Evolutionary conservation across 176 grass and related monocot species (phyloP).

Genomic region (Aegilops longissima): DNA sequence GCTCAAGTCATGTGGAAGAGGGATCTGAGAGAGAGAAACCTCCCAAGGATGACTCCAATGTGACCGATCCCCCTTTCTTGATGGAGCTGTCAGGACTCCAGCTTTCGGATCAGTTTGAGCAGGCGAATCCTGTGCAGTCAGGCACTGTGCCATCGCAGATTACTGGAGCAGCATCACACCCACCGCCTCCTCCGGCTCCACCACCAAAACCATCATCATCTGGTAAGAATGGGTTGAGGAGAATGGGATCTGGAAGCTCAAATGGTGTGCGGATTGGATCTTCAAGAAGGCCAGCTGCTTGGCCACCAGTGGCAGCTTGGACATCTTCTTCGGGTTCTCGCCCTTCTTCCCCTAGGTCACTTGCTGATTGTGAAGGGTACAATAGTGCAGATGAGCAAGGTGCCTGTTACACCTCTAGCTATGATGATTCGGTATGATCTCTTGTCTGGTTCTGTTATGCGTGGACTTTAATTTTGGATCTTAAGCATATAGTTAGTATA

Average conservation of each 20-base stretch:
- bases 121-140: conserved; percentile 32
- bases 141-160: conserved; percentile 49
- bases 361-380: conserved; percentile 87
- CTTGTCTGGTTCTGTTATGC: conserved; percentile 26
- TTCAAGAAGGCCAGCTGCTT: conserved; percentile 77
- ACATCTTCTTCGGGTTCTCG: conserved; percentile 75
- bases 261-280: conserved; percentile 63
- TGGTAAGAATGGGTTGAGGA: conserved; percentile 53
- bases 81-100: conserved; percentile 42
- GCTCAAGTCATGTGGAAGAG: conserved; percentile 31
- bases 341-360: conserved; percentile 89
- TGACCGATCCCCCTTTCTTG: conserved; percentile 44
- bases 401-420: conserved; percentile 61
- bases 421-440: conserved; percentile 84
- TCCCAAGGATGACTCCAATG: conserved; percentile 39
- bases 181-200: conserved; percentile 76
- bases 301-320: conserved; percentile 56
- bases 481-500: background rate
- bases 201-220: conserved; percentile 64
- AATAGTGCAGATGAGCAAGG: conserved; percentile 98
- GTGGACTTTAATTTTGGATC: conserved; percentile 9
- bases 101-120: conserved; percentile 46
- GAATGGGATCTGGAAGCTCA: conserved; percentile 58
- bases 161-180: conserved; percentile 42
- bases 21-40: conserved; percentile 47